Evolutionary conservation across 2,329 filamentous ascomycete genomes (phyloP), one percentile per base, ranked within the genome.

Genomic region (Fusarium lyarnte): DNA sequence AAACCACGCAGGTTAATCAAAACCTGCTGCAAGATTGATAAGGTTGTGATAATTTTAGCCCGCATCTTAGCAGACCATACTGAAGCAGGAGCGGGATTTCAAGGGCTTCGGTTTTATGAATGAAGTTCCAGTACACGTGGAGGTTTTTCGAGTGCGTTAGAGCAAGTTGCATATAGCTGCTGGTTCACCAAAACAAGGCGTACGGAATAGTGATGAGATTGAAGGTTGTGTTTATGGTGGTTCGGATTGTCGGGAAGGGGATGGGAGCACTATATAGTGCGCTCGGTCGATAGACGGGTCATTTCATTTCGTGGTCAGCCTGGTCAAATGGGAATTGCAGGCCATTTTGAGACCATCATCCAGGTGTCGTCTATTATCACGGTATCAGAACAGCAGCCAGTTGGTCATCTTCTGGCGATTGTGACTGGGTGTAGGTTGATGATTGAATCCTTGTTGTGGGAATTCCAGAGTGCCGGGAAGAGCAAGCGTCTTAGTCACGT

Each of bases 371-470:
- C 42, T 55, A 63, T 61, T 59, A 47, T 58, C 41, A 63, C 58
- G 31, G 61, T 35, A 36, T 67, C 46, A 58, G 35, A 46, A 54
- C 31, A 59, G 63, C 41, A 54, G 61, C 57, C 66, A 46, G 55
- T 59, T 59, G 63, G 63, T 46, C 61, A 68, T 72, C 51, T 68
- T 61, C 58, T 58, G 63, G 54, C 63, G 65, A 47, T 76, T 62
- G 65, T 66, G 63, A 63, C 58, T 73, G 62, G 52, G 71, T 76
- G 74, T 36, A 75, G 74, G 61, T 74, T 45, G 74, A 63, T 63
- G 68, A 58, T 67, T 64, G 55, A 53, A 71, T 73, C 63, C 49
- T 66, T 63, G 63, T 71, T 76, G 74, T 76, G 74, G 63, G 73
- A 76, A 72, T 60, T 35, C 65, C 47, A 55, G 46, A 46, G 41